Evolutionary conservation across 257 asterid genomes (phyloP).

Genomic region (Galeopsis tetrahit): DNA sequence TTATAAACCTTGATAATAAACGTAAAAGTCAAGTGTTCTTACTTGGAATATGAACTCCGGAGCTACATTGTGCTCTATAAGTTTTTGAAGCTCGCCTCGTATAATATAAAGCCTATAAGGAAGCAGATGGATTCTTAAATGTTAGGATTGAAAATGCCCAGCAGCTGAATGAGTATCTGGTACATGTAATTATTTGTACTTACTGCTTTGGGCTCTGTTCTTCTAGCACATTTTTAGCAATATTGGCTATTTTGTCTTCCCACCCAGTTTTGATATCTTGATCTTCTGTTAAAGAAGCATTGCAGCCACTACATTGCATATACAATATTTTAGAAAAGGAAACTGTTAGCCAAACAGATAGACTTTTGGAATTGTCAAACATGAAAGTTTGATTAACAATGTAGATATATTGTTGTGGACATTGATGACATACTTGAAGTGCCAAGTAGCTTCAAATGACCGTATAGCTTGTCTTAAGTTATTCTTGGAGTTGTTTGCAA

Average conservation of each 20-base stretch:
- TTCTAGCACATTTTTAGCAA: constrained; percentile 67
- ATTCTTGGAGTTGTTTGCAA: constrained; percentile 71
- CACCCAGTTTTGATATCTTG: constrained; percentile 78
- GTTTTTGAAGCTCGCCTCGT: constrained; percentile 81
- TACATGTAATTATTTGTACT: constrained; percentile 33
- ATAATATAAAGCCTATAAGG: constrained; percentile 62
- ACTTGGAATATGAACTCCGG: constrained; percentile 78
- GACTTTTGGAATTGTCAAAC: constrained; percentile 11
- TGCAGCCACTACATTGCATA: constrained; percentile 43
- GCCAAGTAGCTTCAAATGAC: constrained; percentile 89
- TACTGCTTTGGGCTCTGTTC: constrained; percentile 92
- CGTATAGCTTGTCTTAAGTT: constrained; percentile 89
- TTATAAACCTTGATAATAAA: constrained; percentile 19
- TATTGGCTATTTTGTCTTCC: constrained; percentile 78
- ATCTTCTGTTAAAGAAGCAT: constrained; percentile 56
- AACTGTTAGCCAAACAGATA: constrained; percentile 17
- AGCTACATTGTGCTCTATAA: constrained; percentile 77
- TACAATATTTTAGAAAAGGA: constrained; percentile 27
- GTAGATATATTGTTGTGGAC: constrained; percentile 16
- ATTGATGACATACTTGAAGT: constrained; percentile 49
- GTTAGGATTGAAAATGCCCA: constrained; percentile 27
- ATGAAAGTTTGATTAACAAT: constrained; percentile 15
- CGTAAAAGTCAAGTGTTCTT: constrained; percentile 33
- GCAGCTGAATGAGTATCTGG: constrained; percentile 5
- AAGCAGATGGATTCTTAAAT: constrained; percentile 22